Evolutionary conservation across 441 rosid species (phyloP), one percentile per base, ranked within the genome.

Genomic region (Gossypium aridum): DNA sequence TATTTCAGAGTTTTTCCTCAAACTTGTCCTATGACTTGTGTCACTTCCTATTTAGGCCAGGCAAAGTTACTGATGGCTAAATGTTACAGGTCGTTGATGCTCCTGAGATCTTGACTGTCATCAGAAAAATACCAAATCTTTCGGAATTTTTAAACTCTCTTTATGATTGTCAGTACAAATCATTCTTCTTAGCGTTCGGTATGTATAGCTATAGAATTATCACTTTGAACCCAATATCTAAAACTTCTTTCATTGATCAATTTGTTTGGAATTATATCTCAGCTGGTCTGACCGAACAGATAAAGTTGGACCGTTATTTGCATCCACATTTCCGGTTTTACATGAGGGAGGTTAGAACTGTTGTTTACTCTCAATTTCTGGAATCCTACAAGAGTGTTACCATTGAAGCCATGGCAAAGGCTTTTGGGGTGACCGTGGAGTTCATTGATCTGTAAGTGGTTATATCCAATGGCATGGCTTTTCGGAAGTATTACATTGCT

Each of bases 371-470:
- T 22, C 98, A 96, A 82, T 96, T 92, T 81, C 74, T 94, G 84
- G 99, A 96, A 70, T 94, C 98, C 10, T 93, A 96, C 78, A 96
- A 92, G 86, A 93, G 99, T 80, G 97, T 96, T 70, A 93, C 99
- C 2, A 88, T 96, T 37, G 98, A 91, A 74, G 97, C 99, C 54
- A 96, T 96, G 99, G 98, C 99, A 8, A 94, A 86, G 83, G 98
- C 98, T 39, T 94, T 92, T 81, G 98, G 98, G 10, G 99, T 94
- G 25, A 88, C 97, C 0, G 90, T 92, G 69, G 99, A 96, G 55
- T 96, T 94, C 89, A 91, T 94, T 74, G 98, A 96, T 76, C 75
- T 88, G 98, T 96, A 83, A 94, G 98, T 85, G 75, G 19, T 70
- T 70, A 47, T 54, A 62, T 78, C 43, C 34, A 9, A 12, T 6